Base-by-base conservation (phyloP, 257 asterid genomes). In the Solanum sejunctum region DNA sequence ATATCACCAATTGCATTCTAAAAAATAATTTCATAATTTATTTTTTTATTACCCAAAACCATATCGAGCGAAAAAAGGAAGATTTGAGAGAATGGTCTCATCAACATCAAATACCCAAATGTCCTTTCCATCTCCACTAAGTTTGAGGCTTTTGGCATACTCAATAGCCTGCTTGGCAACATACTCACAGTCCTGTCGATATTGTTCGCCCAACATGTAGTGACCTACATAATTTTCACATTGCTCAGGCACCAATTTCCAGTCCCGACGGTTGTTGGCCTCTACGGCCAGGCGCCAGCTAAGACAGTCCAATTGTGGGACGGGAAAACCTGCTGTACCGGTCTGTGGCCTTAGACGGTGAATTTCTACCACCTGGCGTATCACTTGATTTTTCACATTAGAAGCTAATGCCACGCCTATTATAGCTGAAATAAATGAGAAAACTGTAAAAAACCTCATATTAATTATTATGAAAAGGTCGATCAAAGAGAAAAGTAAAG, bases 261-360 rank as follows among this genome's bases (percentile, higher is more conserved):
- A 91, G 78, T 83, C 56, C 0, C 60, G 84, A 63, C 89, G 45
- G 89, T 91, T 93, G 88, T 91, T 72, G 6, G 96, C 88, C 88
- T 94, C 98, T 69, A 91, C 96, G 15, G 91, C 93, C 12, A 94
- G 86, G 72, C 94, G 93, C 98, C 97, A 94, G 89, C 97, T 94
- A 8, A 85, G 91, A 89, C 98, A 93, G 92, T 94, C 45, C 21
- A 89, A 12, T 2, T 87, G 91, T 17, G 84, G 81, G 17, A 86
- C 28, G 4, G 4, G 87, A 28, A 41, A 78, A 85, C 94, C 90
- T 17, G 86, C 88, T 20, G 70, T 12, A 23, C 89, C 90, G 7
- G 89, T 69, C 23, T 72, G 87, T 55, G 90, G 93, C 85, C 93
- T 86, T 88, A 93, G 94, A 17, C 39, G 87, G 64, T 80, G 91